These are phyloP conservation scores for Amphibolis antarctica DNA, from an alignment of 106 monocot species.

Conservation along the genomic window DNA sequence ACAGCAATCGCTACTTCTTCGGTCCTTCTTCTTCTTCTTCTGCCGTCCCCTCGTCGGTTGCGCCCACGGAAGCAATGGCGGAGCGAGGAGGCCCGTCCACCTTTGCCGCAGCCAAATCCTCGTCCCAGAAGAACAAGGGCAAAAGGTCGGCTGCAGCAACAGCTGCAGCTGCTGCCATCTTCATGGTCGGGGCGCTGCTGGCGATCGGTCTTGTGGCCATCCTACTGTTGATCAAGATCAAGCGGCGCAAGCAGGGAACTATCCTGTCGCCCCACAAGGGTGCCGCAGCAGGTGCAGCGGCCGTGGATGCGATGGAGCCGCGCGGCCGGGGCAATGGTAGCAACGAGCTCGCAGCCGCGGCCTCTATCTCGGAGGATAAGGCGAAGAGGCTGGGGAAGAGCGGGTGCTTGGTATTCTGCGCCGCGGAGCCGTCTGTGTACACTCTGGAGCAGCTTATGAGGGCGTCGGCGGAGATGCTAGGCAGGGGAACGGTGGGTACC, in stretches of 20 bases:
- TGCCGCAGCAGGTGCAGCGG: constrained; percentile 7
- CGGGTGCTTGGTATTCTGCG: constrained; percentile 71
- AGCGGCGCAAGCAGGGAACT: constrained; percentile 8
- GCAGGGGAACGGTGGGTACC: constrained; percentile 53
- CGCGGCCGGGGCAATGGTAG: constrained; percentile 2
- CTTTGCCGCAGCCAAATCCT: constrained; percentile 11
- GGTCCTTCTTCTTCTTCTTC: constrained; percentile 9
- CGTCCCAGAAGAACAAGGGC: background rate
- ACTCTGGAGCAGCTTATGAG: constrained; percentile 52
- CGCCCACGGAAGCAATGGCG: background rate
- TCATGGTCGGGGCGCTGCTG: constrained; percentile 14
- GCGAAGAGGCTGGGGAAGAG: constrained; percentile 52
- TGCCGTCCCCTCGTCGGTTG: constrained; percentile 10
- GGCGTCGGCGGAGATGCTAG: constrained; percentile 80
- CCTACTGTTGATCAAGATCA: constrained; percentile 22
- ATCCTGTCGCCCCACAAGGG: constrained; percentile 29
- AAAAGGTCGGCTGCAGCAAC: constrained; percentile 13
- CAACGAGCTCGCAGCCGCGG: constrained; percentile 26
- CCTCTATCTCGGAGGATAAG: constrained; percentile 40
- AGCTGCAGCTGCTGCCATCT: constrained; percentile 12
- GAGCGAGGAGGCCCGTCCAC: background rate
- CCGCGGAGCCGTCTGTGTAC: constrained; percentile 49
- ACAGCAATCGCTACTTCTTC: constrained; percentile 32
- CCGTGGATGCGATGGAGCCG: constrained; percentile 6
- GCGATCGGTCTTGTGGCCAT: constrained; percentile 21